phyloP scores from a whole-genome alignment of 106 monocot genomes.

The Apostasia ramifera region DNA sequence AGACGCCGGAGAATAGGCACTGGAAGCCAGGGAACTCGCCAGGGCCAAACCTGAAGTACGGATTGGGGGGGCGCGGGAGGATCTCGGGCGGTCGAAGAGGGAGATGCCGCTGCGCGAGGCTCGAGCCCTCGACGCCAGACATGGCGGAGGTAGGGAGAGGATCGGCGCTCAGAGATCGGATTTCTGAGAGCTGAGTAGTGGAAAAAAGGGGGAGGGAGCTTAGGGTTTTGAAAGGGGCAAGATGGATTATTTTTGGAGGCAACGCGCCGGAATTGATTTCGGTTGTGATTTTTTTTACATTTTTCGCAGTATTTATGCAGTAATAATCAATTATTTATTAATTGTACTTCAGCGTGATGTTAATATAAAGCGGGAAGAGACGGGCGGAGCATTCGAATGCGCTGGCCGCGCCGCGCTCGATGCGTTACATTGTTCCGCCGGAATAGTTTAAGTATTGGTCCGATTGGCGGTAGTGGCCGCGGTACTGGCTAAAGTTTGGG shows the following conservation, averaged over 20 bases:
- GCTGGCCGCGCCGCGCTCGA: background rate
- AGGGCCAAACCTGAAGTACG: too few relatives aligned
- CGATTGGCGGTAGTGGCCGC: too few relatives aligned
- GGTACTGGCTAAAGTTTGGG: too few relatives aligned
- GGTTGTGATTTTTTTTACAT: background rate
- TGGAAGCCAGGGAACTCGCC: background rate
- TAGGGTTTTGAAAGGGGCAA: background rate
- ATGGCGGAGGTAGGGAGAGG: background rate
- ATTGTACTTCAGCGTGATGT: background rate
- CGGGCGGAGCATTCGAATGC: background rate
- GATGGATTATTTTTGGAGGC: conserved; percentile 8
- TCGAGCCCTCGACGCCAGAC: conserved; percentile 3
- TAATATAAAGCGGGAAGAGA: background rate
- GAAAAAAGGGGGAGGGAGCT: background rate
- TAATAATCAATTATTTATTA: too few relatives aligned
- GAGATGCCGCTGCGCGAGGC: background rate
- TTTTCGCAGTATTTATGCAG: too few relatives aligned
- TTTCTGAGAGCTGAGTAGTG: background rate
- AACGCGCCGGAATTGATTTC: background rate
- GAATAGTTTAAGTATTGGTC: too few relatives aligned
- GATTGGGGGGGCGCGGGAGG: too few relatives aligned
- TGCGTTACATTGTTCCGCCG: too few relatives aligned
- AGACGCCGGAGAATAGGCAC: background rate
- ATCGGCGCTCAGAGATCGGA: too few relatives aligned
- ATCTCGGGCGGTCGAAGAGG: conserved; percentile 6